Evolutionary conservation across 2,329 filamentous ascomycete genomes (phyloP).

Genomic region (Myriosclerotinia duriaeana): DNA sequence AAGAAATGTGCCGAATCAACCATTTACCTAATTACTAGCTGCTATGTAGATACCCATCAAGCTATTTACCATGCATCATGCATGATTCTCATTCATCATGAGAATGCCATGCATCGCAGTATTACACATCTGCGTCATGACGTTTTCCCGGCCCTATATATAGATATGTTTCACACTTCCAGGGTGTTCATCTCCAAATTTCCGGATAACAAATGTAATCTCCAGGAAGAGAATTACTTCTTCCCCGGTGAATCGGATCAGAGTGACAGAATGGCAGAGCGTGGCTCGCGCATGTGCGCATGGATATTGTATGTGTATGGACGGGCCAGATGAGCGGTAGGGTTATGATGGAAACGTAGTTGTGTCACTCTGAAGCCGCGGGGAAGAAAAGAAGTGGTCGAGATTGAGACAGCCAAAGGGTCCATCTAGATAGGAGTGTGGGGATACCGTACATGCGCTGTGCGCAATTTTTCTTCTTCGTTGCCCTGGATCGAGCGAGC

Average conservation of each 20-base stretch:
- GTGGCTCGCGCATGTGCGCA: neutral
- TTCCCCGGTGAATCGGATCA: slow-evolving; percentile 3
- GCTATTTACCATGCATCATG: neutral
- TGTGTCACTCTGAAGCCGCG: neutral
- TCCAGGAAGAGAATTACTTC: neutral
- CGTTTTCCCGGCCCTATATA: neutral
- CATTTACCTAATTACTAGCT: neutral
- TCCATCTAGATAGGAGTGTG: neutral
- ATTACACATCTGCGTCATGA: too few relatives aligned
- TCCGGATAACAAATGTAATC: neutral
- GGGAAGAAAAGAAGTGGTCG: neutral
- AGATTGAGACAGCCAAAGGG: neutral
- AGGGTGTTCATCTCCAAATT: neutral
- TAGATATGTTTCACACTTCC: neutral
- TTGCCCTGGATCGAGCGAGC: slow-evolving; percentile 1
- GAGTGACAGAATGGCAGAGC: slow-evolving; percentile 4
- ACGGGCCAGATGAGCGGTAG: neutral
- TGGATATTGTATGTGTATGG: neutral
- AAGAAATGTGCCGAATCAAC: neutral
- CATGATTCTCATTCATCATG: neutral
- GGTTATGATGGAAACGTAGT: neutral
- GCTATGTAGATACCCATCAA: neutral
- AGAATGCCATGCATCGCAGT: too few relatives aligned
- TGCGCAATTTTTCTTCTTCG: neutral
- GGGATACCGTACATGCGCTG: neutral